Evolutionary conservation across 1,284 basidiomycete species (phyloP).

Genomic region (Tilletia walkeri): DNA sequence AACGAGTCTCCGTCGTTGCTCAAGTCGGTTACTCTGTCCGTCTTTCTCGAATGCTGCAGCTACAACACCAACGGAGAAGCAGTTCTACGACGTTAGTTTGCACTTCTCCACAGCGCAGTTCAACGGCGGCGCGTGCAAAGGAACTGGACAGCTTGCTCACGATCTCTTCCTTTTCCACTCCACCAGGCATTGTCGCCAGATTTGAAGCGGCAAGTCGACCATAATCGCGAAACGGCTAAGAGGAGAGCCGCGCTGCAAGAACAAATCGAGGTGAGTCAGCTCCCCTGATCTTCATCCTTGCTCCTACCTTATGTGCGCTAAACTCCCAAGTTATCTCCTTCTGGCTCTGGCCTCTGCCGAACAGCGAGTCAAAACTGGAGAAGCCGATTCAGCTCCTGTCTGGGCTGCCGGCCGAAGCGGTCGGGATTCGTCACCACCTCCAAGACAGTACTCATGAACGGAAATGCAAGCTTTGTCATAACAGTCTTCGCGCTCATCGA

Average conservation of each 20-base stretch:
- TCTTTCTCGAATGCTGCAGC: conserved; percentile 23
- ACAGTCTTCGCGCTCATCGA: too few species aligned
- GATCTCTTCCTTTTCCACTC: neutral
- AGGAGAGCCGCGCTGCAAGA: conserved; percentile 45
- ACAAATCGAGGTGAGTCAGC: conserved; percentile 37
- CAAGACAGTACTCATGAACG: conserved; percentile 16
- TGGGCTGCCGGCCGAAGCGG: conserved; percentile 34
- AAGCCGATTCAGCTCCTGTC: conserved; percentile 35
- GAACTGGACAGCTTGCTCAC: neutral
- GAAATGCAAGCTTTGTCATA: too few species aligned
- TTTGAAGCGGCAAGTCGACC: conserved; percentile 44
- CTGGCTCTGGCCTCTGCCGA: neutral
- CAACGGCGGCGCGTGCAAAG: too few species aligned
- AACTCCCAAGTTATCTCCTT: neutral
- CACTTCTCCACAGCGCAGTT: too few species aligned
- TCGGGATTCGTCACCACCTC: conserved; percentile 36
- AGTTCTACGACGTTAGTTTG: conserved; percentile 44
- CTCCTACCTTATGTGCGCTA: neutral
- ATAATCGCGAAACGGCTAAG: conserved; percentile 32
- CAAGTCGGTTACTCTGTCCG: too few species aligned
- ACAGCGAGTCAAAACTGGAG: conserved; percentile 31
- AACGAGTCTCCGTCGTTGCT: neutral
- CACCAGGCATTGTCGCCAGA: conserved; percentile 40
- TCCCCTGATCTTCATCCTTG: neutral
- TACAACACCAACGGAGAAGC: conserved; percentile 45